Conservation (phyloP, 2,329 filamentous ascomycete species). For the Trichoderma cornu-damae region DNA sequence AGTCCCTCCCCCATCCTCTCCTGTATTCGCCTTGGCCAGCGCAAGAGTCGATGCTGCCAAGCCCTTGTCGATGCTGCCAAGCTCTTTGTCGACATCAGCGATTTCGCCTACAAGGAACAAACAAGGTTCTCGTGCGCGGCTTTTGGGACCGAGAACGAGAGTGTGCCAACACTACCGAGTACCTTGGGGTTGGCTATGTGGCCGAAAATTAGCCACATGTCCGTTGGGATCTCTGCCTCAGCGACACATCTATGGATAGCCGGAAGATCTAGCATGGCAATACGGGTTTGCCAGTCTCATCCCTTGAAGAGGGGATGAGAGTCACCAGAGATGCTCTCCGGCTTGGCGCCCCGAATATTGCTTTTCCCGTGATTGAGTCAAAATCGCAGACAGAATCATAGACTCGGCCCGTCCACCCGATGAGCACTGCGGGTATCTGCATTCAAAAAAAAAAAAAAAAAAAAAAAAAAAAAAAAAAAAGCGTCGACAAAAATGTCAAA, state of each 20-base stretch:
- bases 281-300: slow-evolving; percentile 52
- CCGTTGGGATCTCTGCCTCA: slow-evolving; percentile 50
- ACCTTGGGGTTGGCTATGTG: too few species aligned
- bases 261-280: slow-evolving; percentile 46
- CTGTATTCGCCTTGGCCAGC: slow-evolving; percentile 31
- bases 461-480: too few species aligned
- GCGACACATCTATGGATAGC: slow-evolving; percentile 44
- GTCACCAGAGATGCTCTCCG: slow-evolving; percentile 58
- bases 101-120: slow-evolving; percentile 54
- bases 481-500: slow-evolving; percentile 54
- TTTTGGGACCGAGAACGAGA: slow-evolving; percentile 50
- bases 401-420: slow-evolving; percentile 52
- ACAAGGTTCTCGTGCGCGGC: slow-evolving; percentile 50
- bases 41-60: slow-evolving; percentile 65
- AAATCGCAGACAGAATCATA: slow-evolving; percentile 60
- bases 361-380: slow-evolving; percentile 62
- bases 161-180: too few species aligned
- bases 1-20: slow-evolving; percentile 47
- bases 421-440: slow-evolving; percentile 26
- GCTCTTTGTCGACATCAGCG: slow-evolving; percentile 46
- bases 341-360: slow-evolving; percentile 60
- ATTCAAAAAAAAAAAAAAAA: too few species aligned
- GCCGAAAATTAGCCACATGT: too few species aligned
- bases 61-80: slow-evolving; percentile 65
- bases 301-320: slow-evolving; percentile 52